Base-by-base conservation (phyloP, 345 rosid species). In the Rhizophora apiculata region DNA sequence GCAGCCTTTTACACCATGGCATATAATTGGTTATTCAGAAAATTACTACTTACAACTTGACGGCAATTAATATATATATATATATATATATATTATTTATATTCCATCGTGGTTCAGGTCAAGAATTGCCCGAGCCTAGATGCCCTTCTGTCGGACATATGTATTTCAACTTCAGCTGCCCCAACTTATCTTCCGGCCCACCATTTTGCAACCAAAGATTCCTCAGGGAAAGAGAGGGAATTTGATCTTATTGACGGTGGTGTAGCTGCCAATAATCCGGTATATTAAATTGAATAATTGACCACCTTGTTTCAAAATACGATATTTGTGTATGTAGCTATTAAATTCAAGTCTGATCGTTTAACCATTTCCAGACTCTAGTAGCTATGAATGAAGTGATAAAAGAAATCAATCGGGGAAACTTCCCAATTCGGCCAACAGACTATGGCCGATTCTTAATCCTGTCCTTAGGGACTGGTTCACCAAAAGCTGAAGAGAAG, bases 221-320 rank as follows among this genome's bases (percentile, higher is more conserved):
- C 69, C 48, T 7, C 65, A 0, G 80, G 70, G 18, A 30, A 31
- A 53, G 26, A 26, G 1, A 59, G 67, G n/a, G 72, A 76, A 18
- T 80, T 76, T 65, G 48, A 80, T 57, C 80, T 80, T 13, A 73
- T 80, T 4, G 83, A 76, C 31, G 83, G 83, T 1, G 80, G 83
- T 32, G 78, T 80, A 8, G 80, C 80, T 24, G 83, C 83, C 1
- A 72, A 80, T 49, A 80, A 80, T 63, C 83, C 78, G 56, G 83
- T 70, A 69, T 39, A 22, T 27, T 2, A 55, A 55, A n/a, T 26
- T 5, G 0, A 8, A 21, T 55, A n/a, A 8, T 55, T 21, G 27
- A 21, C 15, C 59, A 22, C 8, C 16, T 1, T 10, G 15, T 7
- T 55, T 55, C 6, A 55, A 3, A 26, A 3, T 43, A 8, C 2